Base-by-base conservation (phyloP, 176 grass and related monocot species). In the Carex parvula region DNA sequence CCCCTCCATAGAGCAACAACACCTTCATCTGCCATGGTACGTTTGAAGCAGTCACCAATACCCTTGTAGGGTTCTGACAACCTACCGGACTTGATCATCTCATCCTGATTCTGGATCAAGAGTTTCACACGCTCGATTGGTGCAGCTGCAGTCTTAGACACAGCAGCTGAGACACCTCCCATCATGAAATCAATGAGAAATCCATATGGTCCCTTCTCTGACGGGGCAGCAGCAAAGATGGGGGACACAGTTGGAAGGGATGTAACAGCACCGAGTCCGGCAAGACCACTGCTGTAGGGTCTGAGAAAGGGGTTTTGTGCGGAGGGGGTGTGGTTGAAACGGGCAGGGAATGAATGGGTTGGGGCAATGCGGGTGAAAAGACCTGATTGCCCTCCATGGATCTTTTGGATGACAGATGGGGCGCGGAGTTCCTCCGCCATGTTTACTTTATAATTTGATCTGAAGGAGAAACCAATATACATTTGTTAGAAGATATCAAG, bases 91-190 rank as follows among this genome's bases (percentile, higher is more conserved):
- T 89, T 91, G 22, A 91, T 80, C 90, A 91, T 91, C 71, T 91
- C 90, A 39, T 86, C 86, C 44, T 91, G 89, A 79, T 91, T 88
- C 68, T 88, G 87, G 82, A 91, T 91, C 86, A 91, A 79, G 82
- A 91, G 87, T 71, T 91, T 91, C 17, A 91, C 87, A 87, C 90
- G 90, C 87, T 91, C 90, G 41, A 91, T 91, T 1, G 90, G 90
- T 84, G 87, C 90, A 59, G 90, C 87, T 80, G 90, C 90, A 1
- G 87, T 91, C 58, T 89, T 91, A 44, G 84, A 91, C 17, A 91
- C 84, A 66, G 90, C 90, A 80, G 87, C 90, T 12, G 90, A 89
- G 79, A 91, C 90, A 66, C 90, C 87, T 64, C 87, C 90, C 90
- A 91, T 84, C 73, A 89, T 4, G 13, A 91, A 91, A 64, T 89